Base-by-base conservation (phyloP, 108 stramenopile species). In the Pseudonitzschia multistriata region DNA sequence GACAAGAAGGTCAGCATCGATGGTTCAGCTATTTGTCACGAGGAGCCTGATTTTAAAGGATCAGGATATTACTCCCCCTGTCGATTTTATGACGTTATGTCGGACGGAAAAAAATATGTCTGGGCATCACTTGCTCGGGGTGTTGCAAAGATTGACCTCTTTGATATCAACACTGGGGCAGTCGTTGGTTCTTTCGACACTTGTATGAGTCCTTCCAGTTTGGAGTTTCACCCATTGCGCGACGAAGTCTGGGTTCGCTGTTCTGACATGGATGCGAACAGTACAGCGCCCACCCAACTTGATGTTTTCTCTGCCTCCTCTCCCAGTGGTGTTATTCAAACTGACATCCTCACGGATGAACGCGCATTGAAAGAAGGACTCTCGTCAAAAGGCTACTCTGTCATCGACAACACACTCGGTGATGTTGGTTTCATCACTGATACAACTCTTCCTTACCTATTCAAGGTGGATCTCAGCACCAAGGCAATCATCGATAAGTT, bases 191-290 rank as follows among this genome's bases (percentile, higher is more conserved):
- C 66, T 11, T 64, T 76, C 39, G 69, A 63, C 4, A 64, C 68
- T 47, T 76, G 75, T 50, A 3, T 24, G 27, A 65, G 39, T 15
- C 69, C 75, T 15, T 25, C n/a, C 33, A 62, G 62, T 33, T 22
- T 76, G 53, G 69, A 76, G 53, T 76, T 64, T 63, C 61, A 70
- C 55, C 64, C 75, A 22, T 52, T 70, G n/a, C 75, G 75, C 30
- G 69, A 76, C 10, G 75, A 76, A 49, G 49, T 70, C 14, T 76
- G 69, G 63, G 69, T 76, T 8, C 68, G 75, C 35, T 76, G 75
- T 49, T 27, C 31, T 24, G 67, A 30, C 40, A 52, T 61, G 2
- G 52, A 45, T 13, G 60, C 13, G 3, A 64, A 67, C 67, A 56
- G 64, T 22, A 68, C 36, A 10, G 45, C 15, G 10, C 8, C 0